phyloP scores from a whole-genome alignment of 208 protist species.

The Crithidia sp. region DNA sequence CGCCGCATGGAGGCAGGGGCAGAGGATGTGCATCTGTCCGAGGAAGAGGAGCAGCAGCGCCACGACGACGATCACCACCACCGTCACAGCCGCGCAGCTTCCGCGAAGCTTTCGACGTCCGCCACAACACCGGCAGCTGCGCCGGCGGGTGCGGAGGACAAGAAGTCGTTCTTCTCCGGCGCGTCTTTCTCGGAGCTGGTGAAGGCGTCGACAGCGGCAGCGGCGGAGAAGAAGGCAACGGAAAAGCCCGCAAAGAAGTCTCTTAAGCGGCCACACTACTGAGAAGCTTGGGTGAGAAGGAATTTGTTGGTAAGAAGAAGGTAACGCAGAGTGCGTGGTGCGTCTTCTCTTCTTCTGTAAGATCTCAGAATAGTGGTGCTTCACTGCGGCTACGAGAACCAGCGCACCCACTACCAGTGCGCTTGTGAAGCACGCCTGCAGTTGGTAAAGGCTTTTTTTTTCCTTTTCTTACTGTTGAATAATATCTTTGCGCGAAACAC shows the following conservation, averaged over 20 bases:
- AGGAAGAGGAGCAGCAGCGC: conserved; percentile 19
- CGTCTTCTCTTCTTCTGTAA: background rate
- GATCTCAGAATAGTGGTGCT: no score
- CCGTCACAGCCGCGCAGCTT: background rate
- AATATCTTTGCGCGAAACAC: no score
- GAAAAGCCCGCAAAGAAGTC: conserved; percentile 19
- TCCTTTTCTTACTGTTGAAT: no score
- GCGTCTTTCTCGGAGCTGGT: conserved; percentile 19
- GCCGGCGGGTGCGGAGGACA: background rate
- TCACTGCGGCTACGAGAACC: no score
- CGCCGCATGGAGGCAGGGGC: conserved; percentile 30
- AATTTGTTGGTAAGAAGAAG: background rate
- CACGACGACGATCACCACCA: background rate
- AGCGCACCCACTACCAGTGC: no score
- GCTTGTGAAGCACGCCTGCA: no score
- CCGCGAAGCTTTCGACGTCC: background rate
- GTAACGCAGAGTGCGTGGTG: background rate
- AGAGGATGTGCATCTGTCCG: background rate
- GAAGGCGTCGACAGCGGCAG: conserved; percentile 6
- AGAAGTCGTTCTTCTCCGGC: conserved; percentile 12
- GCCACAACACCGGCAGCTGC: background rate
- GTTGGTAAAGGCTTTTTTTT: no score
- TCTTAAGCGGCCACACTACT: conserved; percentile 28
- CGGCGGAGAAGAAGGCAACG: background rate
- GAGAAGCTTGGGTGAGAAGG: background rate